Evolutionary conservation across 768 basidiomycete species (phyloP), one percentile per base, ranked within the genome.

Genomic region (Peribolospora baueri): DNA sequence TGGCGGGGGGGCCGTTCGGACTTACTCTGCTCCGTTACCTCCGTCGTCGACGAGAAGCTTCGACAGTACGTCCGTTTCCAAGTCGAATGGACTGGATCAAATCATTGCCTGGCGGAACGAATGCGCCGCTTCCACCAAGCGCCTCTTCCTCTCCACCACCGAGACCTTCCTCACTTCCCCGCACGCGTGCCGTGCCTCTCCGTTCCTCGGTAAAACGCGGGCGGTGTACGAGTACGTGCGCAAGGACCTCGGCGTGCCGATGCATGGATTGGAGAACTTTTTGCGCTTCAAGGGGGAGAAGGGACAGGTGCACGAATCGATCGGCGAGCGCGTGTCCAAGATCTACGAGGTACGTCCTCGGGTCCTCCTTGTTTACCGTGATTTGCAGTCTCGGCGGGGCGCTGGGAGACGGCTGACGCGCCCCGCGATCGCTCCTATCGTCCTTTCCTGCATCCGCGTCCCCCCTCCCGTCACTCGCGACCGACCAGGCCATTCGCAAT

Each of bases 261-360:
- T 84, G 81, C 77, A 84, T 59, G 84, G 84, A 11, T 70, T 73
- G 6, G 81, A 83, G 61, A 87, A 87, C 63, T 70, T 77, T 57
- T 68, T 70, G 46, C 67, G 69, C 6, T 80, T 77, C 60, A 74
- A 69, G 58, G 74, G 74, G 53, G 81, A 82, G 6, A 72, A 79
- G 39, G 60, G 60, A 10, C 57, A 61, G 48, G 78, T 79, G 51
- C 79, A 83, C 49, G 72, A 70, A 43, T 81, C 80, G 7, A 66
- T 80, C 49, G 85, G 85, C 4, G 74, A 79, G 63, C 76, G 77
- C 59, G 73, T 86, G 6, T 75, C 80, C 3, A 68, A 77, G 46
- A 84, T 90, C 53, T 78, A 84, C 56, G 85, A 88, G 73, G 25
- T 25, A 25, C 25, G 25, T 25, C 25, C 25, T 25, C 25, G 25